Base-by-base conservation (phyloP, 768 basidiomycete genomes). In the Butyriboletus loyo region DNA sequence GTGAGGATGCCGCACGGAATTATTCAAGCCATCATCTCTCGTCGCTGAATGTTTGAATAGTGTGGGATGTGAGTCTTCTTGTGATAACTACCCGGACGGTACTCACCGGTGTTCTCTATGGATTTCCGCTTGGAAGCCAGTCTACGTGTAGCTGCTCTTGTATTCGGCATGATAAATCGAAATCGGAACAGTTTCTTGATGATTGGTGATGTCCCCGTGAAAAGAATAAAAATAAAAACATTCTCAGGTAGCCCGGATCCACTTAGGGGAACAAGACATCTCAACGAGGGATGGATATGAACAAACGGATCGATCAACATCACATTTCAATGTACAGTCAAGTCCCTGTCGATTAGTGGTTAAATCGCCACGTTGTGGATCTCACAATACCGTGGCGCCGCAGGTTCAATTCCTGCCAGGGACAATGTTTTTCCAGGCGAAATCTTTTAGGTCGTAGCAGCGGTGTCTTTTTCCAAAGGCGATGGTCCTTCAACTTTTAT, bases 331-430 rank as follows among this genome's bases (percentile, higher is more conserved):
- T 1, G 5, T 15, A n/a, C 11, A 14, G 0, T 9, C 27, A 60
- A 58, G 71, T 73, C 72, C 70, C 58, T 72, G 70, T 72, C 72
- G 72, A 72, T 72, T 72, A 73, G 70, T 72, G 70, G 70, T 73
- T 68, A 72, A 73, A 72, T 72, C 70, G 60, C 61, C 72, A 72
- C 68, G 70, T 72, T 73, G 70, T 72, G 70, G 70, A 64, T 32
- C 48, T 57, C 66, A 59, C 68, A 58, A 17, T 19, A 61, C 70
- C 70, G 70, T 72, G 72, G 59, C 58, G 70, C 69, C 69, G 69
- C 69, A 66, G 67, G 67, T 69, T 69, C 67, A 65, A 69, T 69
- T 69, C 67, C 67, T 70, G 67, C 67, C 68, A 69, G 64, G 70
- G 68, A 72, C 70, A 72, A 7, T 21, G 7, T 49, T 63, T 71